Percentiles rank a stretch among this genome's conserved stretches.
These are phyloP conservation scores for Eucalyptus cloeziana DNA, from an alignment of 345 rosid species.

Conservation along the genomic window DNA sequence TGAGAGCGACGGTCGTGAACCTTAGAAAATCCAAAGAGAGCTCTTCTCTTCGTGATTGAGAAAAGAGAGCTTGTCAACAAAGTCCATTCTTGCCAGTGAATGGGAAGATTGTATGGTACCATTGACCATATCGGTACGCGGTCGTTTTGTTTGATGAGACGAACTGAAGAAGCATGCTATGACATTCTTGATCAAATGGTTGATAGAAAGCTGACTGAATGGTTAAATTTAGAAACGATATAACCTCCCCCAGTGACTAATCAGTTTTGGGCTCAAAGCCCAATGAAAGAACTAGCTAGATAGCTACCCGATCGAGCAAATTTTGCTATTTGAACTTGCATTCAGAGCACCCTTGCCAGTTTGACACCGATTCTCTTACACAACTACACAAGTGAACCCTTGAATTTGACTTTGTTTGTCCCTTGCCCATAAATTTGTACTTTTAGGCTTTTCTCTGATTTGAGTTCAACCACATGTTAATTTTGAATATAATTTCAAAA, in stretches of 20 bases:
- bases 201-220: not conserved
- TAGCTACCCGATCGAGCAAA: not conserved
- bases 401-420: too few relatives aligned
- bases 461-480: not conserved
- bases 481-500: not conserved
- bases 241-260: not conserved
- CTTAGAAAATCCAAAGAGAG: not conserved
- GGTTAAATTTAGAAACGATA: not conserved
- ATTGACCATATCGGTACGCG: not conserved
- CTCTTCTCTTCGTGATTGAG: not conserved
- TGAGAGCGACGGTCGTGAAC: not conserved
- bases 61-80: not conserved
- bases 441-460: too few relatives aligned
- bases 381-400: too few relatives aligned
- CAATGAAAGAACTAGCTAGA: not conserved
- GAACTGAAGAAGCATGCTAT: not conserved
- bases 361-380: not conserved
- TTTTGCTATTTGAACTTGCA: not conserved
- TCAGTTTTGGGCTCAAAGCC: not conserved
- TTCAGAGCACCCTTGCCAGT: not conserved
- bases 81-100: not conserved
- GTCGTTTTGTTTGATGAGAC: not conserved
- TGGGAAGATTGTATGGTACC: not conserved
- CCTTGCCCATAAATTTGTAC: not conserved
- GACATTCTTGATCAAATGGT: not conserved